These are phyloP conservation scores for Bretschneidera sinensis DNA, from an alignment of 345 rosid genomes.

Conservation along the genomic window DNA sequence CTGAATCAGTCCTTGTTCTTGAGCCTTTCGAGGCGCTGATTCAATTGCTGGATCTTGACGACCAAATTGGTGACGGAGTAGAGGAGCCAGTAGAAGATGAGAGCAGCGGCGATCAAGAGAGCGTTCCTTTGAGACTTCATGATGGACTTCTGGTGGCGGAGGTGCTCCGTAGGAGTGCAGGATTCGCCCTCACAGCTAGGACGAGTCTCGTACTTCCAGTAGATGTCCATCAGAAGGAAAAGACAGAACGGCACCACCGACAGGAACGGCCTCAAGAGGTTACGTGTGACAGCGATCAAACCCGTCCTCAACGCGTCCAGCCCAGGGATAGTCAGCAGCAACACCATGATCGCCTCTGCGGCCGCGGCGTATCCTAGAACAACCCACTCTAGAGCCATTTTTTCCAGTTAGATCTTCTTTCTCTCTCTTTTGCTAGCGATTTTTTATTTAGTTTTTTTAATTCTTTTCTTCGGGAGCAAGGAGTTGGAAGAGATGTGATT, in stretches of 20 bases:
- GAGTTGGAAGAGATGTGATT: no score
- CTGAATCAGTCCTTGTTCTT: conserved; percentile 34
- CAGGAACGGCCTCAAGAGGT: conserved; percentile 79
- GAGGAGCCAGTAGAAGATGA: conserved; percentile 78
- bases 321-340: conserved; percentile 79
- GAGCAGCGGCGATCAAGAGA: conserved; percentile 66
- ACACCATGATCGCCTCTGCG: conserved; percentile 88
- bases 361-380: conserved; percentile 81
- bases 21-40: conserved; percentile 68
- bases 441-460: background rate
- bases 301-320: conserved; percentile 72
- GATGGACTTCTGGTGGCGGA: conserved; percentile 89
- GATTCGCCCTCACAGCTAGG: conserved; percentile 69
- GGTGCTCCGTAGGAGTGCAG: conserved; percentile 71
- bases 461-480: conserved; percentile 12
- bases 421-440: background rate
- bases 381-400: conserved; percentile 95
- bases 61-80: conserved; percentile 71
- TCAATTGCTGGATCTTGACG: conserved; percentile 63
- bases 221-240: conserved; percentile 81
- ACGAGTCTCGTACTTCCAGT: conserved; percentile 90
- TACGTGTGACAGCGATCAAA: conserved; percentile 73
- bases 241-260: conserved; percentile 87
- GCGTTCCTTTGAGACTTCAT: conserved; percentile 93
- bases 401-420: conserved; percentile 5